Evolutionary conservation across 106 monocot species (phyloP), one percentile per base, ranked within the genome.

Genomic region (Cymbidium sinense): DNA sequence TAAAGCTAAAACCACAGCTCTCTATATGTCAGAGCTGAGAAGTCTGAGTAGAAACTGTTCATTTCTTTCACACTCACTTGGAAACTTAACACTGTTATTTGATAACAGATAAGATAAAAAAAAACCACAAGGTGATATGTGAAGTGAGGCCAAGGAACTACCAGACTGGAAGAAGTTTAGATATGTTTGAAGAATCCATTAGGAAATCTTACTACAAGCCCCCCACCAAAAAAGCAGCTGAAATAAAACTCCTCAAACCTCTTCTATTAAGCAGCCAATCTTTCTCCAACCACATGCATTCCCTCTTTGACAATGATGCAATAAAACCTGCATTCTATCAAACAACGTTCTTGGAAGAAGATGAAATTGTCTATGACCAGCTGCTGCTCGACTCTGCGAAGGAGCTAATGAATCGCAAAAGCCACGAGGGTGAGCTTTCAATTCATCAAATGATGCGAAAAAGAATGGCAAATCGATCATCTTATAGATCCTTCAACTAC

Each of bases 401-500:
- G 39, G 95, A 92, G 70, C 43, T 85, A 28, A 55, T 92, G 81
- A 43, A 73, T n/a, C 76, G 83, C 13, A 93, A 86, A 84, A 75
- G 39, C 25, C 70, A 61, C 28, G 74, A 83, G 33, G 43, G 28
- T 25, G 64, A 84, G 27, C 43, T 77, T 28, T 39, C 77, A 23
- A 79, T 28, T 27, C 79, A 83, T 36, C 58, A 82, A 36, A 34
- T 77, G 29, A 13, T 79, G n/a, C 77, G 13, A 74, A 31, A 50
- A 17, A 20, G 74, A 2, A 25, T 39, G 17, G 37, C 21, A 33
- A 34, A 30, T 33, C n/a, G 52, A 61, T 35, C 12, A 18, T 0
- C 70, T 11, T 79, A 34, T 29, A 39, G 34, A 10, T 79, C 86
- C 27, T 30, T 86, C 7, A 81, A 85, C 67, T 77, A 78, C 29